Conservation (phyloP, 768 basidiomycete genomes). For the Omphalotus guepiniiformis region DNA sequence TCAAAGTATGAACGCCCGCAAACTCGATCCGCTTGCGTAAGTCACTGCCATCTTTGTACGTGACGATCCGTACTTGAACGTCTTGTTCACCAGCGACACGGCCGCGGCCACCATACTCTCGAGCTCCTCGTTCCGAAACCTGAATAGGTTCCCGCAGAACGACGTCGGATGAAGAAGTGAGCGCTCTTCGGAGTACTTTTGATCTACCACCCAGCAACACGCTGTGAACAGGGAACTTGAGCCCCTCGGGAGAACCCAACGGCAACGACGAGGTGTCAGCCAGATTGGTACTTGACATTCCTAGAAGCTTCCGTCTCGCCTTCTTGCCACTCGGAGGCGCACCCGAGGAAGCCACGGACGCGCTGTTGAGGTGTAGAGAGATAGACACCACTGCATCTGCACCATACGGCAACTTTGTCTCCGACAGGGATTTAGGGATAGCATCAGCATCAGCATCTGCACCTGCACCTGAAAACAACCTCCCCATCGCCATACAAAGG, state of each 20-base stretch:
- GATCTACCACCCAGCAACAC: constrained; percentile 1
- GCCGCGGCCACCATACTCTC: too few species aligned
- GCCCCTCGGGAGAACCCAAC: too few species aligned
- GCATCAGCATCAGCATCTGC: neutral
- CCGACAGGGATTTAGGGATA: constrained; percentile 3
- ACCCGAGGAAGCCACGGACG: too few species aligned
- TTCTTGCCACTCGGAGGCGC: too few species aligned
- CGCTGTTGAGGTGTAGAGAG: too few species aligned
- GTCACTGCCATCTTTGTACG: too few species aligned
- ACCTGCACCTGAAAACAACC: neutral
- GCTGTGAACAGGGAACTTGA: neutral
- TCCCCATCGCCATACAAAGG: constrained; percentile 27
- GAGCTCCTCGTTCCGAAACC: too few species aligned
- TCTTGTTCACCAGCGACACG: too few species aligned
- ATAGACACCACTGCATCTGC: constrained; percentile 60
- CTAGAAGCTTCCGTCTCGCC: neutral
- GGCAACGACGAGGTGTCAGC: neutral
- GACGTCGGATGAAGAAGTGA: too few species aligned
- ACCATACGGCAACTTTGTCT: constrained; percentile 36
- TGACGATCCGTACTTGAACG: too few species aligned
- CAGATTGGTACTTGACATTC: neutral
- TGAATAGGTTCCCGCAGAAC: too few species aligned
- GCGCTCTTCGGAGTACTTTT: too few species aligned
- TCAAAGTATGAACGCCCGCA: constrained; percentile 54
- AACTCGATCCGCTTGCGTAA: constrained; percentile 46